Evolutionary conservation across 257 asterid genomes (phyloP).

Genomic region (Nicotiana benthamiana): DNA sequence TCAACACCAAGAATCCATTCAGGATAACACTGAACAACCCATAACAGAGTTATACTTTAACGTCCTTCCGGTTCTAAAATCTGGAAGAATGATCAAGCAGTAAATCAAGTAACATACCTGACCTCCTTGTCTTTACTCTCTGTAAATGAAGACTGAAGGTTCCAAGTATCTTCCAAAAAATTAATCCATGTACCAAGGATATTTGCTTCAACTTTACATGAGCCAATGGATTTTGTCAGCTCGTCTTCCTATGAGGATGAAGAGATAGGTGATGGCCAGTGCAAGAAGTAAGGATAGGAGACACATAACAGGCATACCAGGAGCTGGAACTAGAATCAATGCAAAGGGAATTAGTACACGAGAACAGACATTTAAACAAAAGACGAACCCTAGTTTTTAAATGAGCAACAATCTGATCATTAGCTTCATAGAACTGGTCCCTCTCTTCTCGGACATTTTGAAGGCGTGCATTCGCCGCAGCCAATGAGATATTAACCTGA

Average conservation of each 20-base stretch:
- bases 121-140: slow-evolving; percentile 64
- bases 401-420: slow-evolving; percentile 89
- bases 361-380: slow-evolving; percentile 6
- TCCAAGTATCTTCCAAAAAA: slow-evolving; percentile 94
- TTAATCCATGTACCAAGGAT: slow-evolving; percentile 77
- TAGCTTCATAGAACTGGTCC: slow-evolving; percentile 96
- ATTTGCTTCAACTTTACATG: slow-evolving; percentile 66
- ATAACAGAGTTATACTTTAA: slow-evolving; percentile 7
- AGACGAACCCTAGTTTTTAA: slow-evolving; percentile 66
- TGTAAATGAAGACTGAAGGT: slow-evolving; percentile 64
- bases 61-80: not conserved
- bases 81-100: not conserved
- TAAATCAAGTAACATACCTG: slow-evolving; percentile 35
- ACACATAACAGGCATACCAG: not conserved
- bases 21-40: slow-evolving; percentile 6
- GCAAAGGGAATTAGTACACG: not conserved
- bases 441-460: slow-evolving; percentile 82
- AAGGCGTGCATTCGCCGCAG: slow-evolving; percentile 80
- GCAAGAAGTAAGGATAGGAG: slow-evolving; percentile 5
- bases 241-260: slow-evolving; percentile 67
- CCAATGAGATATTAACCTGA: slow-evolving; percentile 79
- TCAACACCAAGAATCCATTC: slow-evolving; percentile 15
- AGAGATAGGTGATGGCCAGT: not conserved
- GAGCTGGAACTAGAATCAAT: slow-evolving; percentile 4
- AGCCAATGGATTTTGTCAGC: slow-evolving; percentile 50